These are phyloP conservation scores for Panus rudis DNA, from an alignment of 768 basidiomycete genomes.

Conservation along the genomic window DNA sequence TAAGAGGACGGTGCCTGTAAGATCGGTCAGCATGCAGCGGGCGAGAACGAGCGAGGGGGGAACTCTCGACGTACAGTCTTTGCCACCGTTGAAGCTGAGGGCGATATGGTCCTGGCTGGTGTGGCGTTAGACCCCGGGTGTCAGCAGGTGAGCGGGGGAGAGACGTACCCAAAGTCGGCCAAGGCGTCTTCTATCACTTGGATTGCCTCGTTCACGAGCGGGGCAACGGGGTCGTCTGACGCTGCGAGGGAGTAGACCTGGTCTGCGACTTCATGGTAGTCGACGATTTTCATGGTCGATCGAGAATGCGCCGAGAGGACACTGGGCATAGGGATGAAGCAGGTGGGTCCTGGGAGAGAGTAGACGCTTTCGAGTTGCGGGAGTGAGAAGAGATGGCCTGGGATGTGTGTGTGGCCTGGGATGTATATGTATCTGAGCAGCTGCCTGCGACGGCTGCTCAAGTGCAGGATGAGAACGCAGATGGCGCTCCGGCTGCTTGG, in stretches of 20 bases:
- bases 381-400: too few relatives aligned
- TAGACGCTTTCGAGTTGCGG: too few relatives aligned
- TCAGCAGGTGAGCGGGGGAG: constrained; percentile 1
- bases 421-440: too few relatives aligned
- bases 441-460: too few relatives aligned
- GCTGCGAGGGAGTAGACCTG: constrained; percentile 58
- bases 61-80: constrained; percentile 69
- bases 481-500: too few relatives aligned
- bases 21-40: not conserved
- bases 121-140: not conserved
- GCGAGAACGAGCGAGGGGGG: not conserved
- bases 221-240: constrained; percentile 47
- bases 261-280: constrained; percentile 44
- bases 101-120: constrained; percentile 62
- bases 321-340: not conserved
- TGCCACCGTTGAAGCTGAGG: constrained; percentile 97
- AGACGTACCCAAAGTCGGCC: constrained; percentile 73
- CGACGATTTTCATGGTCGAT: constrained; percentile 31
- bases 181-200: constrained; percentile 75
- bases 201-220: constrained; percentile 69
- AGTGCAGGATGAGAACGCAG: too few relatives aligned
- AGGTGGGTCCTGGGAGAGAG: not conserved
- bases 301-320: too few relatives aligned
- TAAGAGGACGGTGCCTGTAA: constrained; percentile 85
- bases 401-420: too few relatives aligned